Evolutionary conservation across 352 stramenopile genomes (phyloP), one percentile per base, ranked within the genome.

Genomic region (Phytophthora boehmeriae): DNA sequence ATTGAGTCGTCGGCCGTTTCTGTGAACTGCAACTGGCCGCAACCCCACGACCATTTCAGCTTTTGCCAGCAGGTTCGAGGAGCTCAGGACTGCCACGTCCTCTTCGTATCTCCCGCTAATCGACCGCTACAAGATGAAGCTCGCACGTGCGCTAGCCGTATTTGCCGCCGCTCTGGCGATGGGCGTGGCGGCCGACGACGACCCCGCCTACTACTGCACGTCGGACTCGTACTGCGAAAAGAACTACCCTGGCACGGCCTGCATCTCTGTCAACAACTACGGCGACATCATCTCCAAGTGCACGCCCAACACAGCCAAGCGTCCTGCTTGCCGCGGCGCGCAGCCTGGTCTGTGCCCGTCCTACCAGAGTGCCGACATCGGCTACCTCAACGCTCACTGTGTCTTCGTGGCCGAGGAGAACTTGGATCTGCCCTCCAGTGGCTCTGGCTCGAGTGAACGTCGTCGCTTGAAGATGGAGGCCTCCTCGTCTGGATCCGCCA

Each of bases 371-470:
- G 59, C 72, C 10, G 81, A 92, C 47, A 65, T 81, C 30, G 74
- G 82, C 34, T 93, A 90, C 68, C 44, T 95, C 13, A 93, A 95
- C 54, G 76, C 85, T 19, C 86, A 95, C 65, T 95, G 86, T 49
- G 72, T 95, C 2, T 91, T 95, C 25, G 82, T 91, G 23, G 77
- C 83, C 13, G 82, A 91, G 67, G 74, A 90, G 48, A 68, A 54
- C 17, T 13, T 74, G 17, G 59, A 41, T 5, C 42, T 67, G 41
- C 72, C 50, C 22, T 64, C 49, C n/a, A 71, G 68, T 10, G 55
- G 44, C 30, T 64, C 45, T 28, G 35, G 59, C 25, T 73, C 71
- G 13, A 53, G 50, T 5, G 38, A 23, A 10, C 55, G 59, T 30
- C 69, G 63, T 38, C 64, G 64, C 36, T 52, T 74, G 9, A 65